phyloP scores from a whole-genome alignment of 257 asterid genomes.

The Nicotiana otophora region DNA sequence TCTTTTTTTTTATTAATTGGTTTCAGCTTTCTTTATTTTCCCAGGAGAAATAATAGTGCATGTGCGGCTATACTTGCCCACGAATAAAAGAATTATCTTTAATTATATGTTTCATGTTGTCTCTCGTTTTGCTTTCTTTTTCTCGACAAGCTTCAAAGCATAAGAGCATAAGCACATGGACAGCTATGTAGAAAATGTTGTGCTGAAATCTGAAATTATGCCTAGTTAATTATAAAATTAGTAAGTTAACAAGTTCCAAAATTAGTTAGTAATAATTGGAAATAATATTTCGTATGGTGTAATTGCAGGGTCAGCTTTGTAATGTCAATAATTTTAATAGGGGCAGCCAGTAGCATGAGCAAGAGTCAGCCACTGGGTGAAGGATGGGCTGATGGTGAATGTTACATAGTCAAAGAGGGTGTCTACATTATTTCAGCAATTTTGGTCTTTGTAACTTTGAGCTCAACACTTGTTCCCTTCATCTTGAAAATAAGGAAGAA shows the following conservation, averaged over 20 bases:
- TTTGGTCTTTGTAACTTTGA: background rate
- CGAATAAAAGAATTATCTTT: background rate
- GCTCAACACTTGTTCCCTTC: background rate
- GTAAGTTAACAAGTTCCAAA: background rate
- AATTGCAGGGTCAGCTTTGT: conserved; percentile 4
- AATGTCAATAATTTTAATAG: background rate
- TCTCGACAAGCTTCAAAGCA: background rate
- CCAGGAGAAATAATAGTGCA: background rate
- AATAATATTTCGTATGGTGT: background rate
- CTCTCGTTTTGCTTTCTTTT: too few species aligned
- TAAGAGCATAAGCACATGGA: background rate
- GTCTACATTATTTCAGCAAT: conserved; percentile 3
- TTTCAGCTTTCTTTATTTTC: background rate
- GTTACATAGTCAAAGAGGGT: conserved; percentile 11
- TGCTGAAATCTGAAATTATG: background rate
- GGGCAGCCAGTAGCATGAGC: conserved; percentile 5
- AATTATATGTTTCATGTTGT: background rate
- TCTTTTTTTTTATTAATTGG: background rate
- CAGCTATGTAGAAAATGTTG: background rate
- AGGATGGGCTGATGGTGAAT: conserved; percentile 15
- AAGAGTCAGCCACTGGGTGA: background rate
- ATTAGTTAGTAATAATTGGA: too few species aligned
- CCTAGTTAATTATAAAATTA: background rate
- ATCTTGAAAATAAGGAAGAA: conserved; percentile 2
- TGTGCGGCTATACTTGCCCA: background rate